phyloP scores from a whole-genome alignment of 2,329 filamentous ascomycete species.

The Pseudogymnoascus sp. region DNA sequence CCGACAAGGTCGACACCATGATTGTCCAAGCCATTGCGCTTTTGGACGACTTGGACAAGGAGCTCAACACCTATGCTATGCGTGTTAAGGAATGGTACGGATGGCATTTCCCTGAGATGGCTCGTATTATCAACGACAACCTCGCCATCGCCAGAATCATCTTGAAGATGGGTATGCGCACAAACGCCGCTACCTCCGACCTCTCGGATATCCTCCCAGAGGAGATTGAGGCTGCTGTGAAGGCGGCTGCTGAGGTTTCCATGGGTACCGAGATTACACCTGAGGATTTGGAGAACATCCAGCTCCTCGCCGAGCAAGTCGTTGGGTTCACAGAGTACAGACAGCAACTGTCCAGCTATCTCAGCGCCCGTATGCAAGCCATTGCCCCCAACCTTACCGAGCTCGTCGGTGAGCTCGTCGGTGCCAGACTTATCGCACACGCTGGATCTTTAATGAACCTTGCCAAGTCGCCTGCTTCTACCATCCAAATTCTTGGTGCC shows the following conservation, averaged over 20 bases:
- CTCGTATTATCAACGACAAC: conserved; percentile 95
- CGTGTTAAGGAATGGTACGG: conserved; percentile 99
- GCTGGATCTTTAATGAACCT: conserved; percentile 90
- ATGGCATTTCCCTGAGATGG: conserved; percentile 98
- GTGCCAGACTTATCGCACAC: conserved; percentile 89
- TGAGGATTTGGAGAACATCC: conserved; percentile 89
- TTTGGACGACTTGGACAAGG: conserved; percentile 95
- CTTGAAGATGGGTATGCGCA: conserved; percentile 79
- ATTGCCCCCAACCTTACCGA: conserved; percentile 94
- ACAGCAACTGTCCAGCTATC: conserved; percentile 77
- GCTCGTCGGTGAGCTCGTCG: conserved; percentile 86
- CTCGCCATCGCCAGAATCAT: conserved; percentile 87
- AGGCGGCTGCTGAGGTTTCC: conserved; percentile 88
- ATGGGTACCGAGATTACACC: conserved; percentile 97
- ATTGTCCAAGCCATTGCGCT: conserved; percentile 94
- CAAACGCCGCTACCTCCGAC: conserved; percentile 67
- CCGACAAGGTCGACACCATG: conserved; percentile 99
- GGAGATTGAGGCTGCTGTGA: conserved; percentile 85
- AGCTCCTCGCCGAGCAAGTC: conserved; percentile 85
- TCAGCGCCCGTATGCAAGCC: conserved; percentile 88
- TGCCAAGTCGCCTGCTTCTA: conserved; percentile 89
- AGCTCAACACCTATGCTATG: conserved; percentile 98
- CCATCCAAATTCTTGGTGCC: conserved; percentile 94
- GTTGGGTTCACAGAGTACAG: conserved; percentile 88
- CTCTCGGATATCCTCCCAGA: conserved; percentile 88